phyloP scores from a whole-genome alignment of 306 rosid genomes.

The Cajanus cajan region DNA sequence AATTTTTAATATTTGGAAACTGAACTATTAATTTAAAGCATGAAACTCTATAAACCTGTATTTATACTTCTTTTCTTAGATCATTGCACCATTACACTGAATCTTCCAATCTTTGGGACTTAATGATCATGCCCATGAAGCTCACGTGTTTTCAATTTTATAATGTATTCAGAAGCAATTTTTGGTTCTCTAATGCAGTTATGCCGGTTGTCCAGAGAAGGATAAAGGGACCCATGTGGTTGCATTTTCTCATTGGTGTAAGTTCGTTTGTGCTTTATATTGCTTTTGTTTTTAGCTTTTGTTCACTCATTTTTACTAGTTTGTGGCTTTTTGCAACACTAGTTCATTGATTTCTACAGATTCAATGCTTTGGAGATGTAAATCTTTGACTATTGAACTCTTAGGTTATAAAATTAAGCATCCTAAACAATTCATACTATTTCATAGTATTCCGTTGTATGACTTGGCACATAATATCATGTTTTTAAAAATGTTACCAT shows the following conservation, averaged over 20 bases:
- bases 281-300: not conserved
- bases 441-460: not conserved
- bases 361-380: not conserved
- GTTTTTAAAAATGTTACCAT: not conserved
- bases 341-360: not conserved
- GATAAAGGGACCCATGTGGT: constrained; percentile 82
- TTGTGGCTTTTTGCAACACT: not conserved
- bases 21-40: not conserved
- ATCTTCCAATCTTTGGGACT: not conserved
- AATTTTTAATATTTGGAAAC: not conserved
- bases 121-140: not conserved
- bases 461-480: not conserved
- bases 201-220: constrained; percentile 65
- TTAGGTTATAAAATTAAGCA: not conserved
- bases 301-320: not conserved
- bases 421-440: not conserved
- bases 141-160: not conserved
- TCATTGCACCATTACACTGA: not conserved
- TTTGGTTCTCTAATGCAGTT: constrained; percentile 46
- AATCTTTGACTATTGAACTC: not conserved
- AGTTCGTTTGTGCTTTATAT: constrained; percentile 31
- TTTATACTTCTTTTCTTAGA: not conserved
- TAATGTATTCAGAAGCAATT: not conserved
- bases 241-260: constrained; percentile 82
- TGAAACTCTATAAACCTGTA: not conserved